Evolutionary conservation across 345 rosid genomes (phyloP), one percentile per base, ranked within the genome.

Genomic region (Psidium guajava): DNA sequence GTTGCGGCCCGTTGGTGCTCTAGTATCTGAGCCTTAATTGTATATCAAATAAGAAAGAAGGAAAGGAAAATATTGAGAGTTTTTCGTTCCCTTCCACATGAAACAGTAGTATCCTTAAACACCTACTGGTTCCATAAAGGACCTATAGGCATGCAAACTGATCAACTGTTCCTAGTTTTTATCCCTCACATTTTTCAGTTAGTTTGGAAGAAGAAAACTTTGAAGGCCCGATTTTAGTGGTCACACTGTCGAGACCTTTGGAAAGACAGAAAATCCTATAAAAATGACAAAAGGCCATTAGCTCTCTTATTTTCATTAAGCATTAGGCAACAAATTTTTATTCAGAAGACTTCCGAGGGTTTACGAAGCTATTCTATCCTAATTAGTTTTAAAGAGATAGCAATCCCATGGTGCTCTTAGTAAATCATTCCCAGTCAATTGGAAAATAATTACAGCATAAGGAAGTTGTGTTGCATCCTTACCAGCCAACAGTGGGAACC

Each of bases 401-500:
- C 47, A 69, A 69, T 69, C 77, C 77, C 77, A 18, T 18, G 47
- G 6, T 69, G 47, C 44, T 44, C 77, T 32, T 22, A 81, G 40
- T 50, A 8, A 51, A n/a, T 15, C 83, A 22, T n/a, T 16, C 24
- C 24, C 2, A 0, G 57, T 54, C n/a, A 28, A 54, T 21, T n/a
- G 81, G 21, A 80, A 55, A 54, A 86, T 32, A 84, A 59, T 54
- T 51, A 64, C 56, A 85, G 86, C 57, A 85, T 44, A 84, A 27
- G 47, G 49, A 42, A 47, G 82, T 42, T 56, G 49, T 81, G 27
- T 86, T 83, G 82, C 87, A 85, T 83, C 75, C 92, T 85, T 90
- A 97, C 99, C 99, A 85, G 99, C 98, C 90, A 97, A 90, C 89
- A 97, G 88, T 53, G 99, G 98, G 85, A 97, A 97, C 99, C 99